Evolutionary conservation across 331 rosid species (phyloP), one percentile per base, ranked within the genome.

Genomic region (Stylosanthes scabra): DNA sequence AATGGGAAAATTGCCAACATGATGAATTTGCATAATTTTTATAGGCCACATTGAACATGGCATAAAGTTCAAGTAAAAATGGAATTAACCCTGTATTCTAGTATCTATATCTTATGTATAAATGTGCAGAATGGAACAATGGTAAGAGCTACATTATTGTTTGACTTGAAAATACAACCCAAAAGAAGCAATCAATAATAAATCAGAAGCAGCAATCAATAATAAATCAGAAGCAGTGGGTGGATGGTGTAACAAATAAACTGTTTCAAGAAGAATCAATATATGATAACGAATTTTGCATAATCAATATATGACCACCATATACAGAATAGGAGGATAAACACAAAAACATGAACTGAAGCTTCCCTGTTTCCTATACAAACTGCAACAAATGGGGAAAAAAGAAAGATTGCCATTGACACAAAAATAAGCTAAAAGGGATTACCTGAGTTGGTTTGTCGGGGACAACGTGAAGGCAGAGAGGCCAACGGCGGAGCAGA

Each of bases 381-480:
- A 47, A 57, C 39, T 16, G 27, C 70, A 39, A 11, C 70, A 59
- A 76, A 59, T 9, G 28, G 28, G 71, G 45, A 14, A 66, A 46
- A 46, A 69, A 70, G 16, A 12, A 11, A 27, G 54, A 37, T 55
- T 39, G 27, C 40, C 47, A 44, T 28, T 8, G 27, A 20, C 20
- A 20, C 60, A 68, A 78, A 63, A 62, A 49, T 34, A 51, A 20
- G 25, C 25, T 20, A 20, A 20, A 20, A 20, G 25, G 25, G 25
- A 20, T 20, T 20, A 20, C 25, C 25, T 20, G 25, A 20, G 25
- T 20, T 20, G 25, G 25, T 20, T 20, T 20, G 25, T 20, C 25
- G n/a, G n/a, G n/a, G n/a, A n/a, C n/a, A n/a, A n/a, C n/a, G 25
- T 20, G 25, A 20, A 20, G 25, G 25, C 25, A 20, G 25, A 20